phyloP scores from a whole-genome alignment of 352 stramenopile genomes.

The Globisporangium uncinulatum region DNA sequence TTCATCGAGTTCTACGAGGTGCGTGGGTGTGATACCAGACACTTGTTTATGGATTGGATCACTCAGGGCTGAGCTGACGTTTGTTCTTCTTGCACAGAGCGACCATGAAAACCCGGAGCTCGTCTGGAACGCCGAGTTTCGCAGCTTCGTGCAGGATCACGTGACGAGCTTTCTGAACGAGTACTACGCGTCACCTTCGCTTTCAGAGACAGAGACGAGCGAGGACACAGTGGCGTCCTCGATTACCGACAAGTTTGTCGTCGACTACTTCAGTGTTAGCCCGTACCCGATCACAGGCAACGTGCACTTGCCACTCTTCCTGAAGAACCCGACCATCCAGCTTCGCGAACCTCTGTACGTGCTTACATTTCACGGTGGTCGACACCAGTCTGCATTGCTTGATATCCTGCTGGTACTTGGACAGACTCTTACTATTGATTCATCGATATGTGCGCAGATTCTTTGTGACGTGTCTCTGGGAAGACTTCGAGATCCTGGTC shows the following conservation, averaged over 20 bases:
- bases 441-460: slow-evolving; percentile 27
- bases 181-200: slow-evolving; percentile 59
- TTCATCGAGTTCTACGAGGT: slow-evolving; percentile 65
- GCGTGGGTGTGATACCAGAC: neutral
- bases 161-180: slow-evolving; percentile 73
- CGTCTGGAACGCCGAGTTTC: slow-evolving; percentile 90
- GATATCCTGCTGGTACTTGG: too few relatives aligned
- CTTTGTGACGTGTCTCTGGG: slow-evolving; percentile 74
- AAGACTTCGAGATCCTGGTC: slow-evolving; percentile 73
- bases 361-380: too few relatives aligned
- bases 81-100: slow-evolving; percentile 29
- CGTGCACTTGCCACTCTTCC: slow-evolving; percentile 90
- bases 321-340: slow-evolving; percentile 91
- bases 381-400: too few relatives aligned
- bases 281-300: slow-evolving; percentile 71
- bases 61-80: neutral
- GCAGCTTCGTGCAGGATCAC: slow-evolving; percentile 71
- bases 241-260: slow-evolving; percentile 47
- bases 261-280: slow-evolving; percentile 75
- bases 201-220: slow-evolving; percentile 26
- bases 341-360: slow-evolving; percentile 88
- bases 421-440: too few relatives aligned
- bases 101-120: slow-evolving; percentile 92
- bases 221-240: slow-evolving; percentile 24
- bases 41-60: neutral